A percentile compares a stretch with the other conserved stretches of the same genome.
These are phyloP conservation scores for Colletotrichum cordylinicola DNA, from an alignment of 2,329 filamentous ascomycete species.

Conservation along the genomic window DNA sequence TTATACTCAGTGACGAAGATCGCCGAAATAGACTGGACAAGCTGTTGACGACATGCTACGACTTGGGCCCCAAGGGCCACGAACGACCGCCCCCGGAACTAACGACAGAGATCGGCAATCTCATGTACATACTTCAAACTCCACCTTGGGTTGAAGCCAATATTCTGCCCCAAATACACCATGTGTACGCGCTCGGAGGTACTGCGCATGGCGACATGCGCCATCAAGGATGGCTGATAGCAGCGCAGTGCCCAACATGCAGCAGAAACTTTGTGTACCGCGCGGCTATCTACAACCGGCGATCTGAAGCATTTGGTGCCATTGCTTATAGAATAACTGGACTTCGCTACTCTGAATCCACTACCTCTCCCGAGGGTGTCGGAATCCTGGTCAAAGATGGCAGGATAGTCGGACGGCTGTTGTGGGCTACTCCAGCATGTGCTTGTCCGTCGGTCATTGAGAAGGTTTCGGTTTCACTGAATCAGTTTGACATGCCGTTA, in stretches of 20 bases:
- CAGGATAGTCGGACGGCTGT: background rate
- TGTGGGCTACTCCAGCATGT: background rate
- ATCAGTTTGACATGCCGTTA: background rate
- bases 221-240: background rate
- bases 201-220: background rate
- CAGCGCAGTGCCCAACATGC: background rate
- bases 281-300: background rate
- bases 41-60: background rate
- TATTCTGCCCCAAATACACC: background rate
- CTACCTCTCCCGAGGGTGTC: background rate
- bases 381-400: background rate
- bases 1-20: background rate
- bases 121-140: background rate
- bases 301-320: background rate
- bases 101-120: background rate
- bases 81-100: fast-evolving
- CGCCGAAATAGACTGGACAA: background rate
- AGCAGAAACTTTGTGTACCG: background rate
- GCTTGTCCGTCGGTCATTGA: background rate
- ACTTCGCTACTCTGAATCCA: background rate
- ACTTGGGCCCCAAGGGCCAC: background rate
- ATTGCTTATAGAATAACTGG: background rate
- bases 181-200: background rate
- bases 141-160: background rate
- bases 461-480: background rate